Base-by-base conservation (phyloP, 75 land plant genomes). In the Larix kaempferi region DNA sequence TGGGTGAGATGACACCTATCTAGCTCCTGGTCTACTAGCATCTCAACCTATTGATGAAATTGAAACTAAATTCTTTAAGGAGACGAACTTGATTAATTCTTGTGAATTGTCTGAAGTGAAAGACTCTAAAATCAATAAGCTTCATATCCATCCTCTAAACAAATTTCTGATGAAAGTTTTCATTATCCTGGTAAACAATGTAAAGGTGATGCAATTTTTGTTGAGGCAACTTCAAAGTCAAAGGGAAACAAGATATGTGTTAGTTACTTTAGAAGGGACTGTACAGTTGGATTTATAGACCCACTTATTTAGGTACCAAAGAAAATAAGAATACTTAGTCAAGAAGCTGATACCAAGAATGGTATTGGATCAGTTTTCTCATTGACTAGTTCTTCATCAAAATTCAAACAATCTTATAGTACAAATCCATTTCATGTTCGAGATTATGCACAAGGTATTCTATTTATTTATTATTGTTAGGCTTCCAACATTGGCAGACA, bases 391-490 rank as follows among this genome's bases (percentile, higher is more conserved):
- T 63, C 66, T 63, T 3, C 66, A 63, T 39, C 41, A 39, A 39
- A 39, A 39, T 35, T 14, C 4, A 29, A 37, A 63, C 21, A 17
- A 17, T 65, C 37, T 16, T 37, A 65, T 41, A 65, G n/a, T 39
- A 17, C 19, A 33, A 35, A 29, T 17, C 39, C 39, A 65, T 33
- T 33, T 65, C 39, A 33, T 33, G 21, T 29, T 65, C 39, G 29
- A 65, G 41, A 65, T 65, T 16, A 65, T 65, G 39, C 35, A 65
- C 39, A 21, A 65, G 69, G 69, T 64, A 64, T 64, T n/a, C n/a
- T n/a, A n/a, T n/a, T n/a, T n/a, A n/a, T n/a, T n/a, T n/a, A n/a
- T n/a, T n/a, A n/a, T n/a, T n/a, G n/a, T n/a, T n/a, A n/a, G n/a
- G n/a, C n/a, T n/a, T n/a, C n/a, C n/a, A n/a, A n/a, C n/a, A n/a